A percentile compares a stretch with the other conserved stretches of the same genome.
These are phyloP conservation scores for Globisporangium alternatum DNA, from an alignment of 352 stramenopile genomes.

Conservation along the genomic window DNA sequence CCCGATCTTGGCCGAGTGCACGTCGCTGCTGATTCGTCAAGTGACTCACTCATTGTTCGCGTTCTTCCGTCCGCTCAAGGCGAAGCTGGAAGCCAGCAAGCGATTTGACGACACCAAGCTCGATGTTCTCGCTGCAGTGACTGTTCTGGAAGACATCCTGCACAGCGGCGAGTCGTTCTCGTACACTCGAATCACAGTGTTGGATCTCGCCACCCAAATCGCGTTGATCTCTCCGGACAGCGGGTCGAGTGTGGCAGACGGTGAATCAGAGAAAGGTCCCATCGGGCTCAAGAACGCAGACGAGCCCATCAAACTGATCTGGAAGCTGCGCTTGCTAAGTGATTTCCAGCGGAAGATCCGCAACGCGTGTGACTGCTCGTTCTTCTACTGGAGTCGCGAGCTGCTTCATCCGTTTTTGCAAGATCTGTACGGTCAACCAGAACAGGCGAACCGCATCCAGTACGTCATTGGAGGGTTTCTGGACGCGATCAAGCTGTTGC, in stretches of 20 bases:
- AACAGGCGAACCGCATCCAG: conserved; percentile 82
- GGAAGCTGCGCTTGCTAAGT: conserved; percentile 82
- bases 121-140: conserved; percentile 79
- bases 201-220: conserved; percentile 80
- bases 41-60: conserved; percentile 77
- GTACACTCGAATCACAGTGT: conserved; percentile 78
- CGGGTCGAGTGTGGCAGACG: conserved; percentile 28
- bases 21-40: conserved; percentile 71
- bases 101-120: conserved; percentile 87
- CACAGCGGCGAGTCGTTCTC: conserved; percentile 81
- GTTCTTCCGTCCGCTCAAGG: conserved; percentile 82
- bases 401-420: conserved; percentile 84
- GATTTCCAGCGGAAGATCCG: conserved; percentile 88
- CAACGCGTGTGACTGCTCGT: conserved; percentile 88
- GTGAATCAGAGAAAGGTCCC: conserved; percentile 34
- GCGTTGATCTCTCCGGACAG: conserved; percentile 67
- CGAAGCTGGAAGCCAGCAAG: conserved; percentile 79
- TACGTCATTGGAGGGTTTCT: conserved; percentile 80
- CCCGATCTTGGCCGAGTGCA: conserved; percentile 71
- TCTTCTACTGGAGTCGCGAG: conserved; percentile 93
- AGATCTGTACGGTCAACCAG: conserved; percentile 75
- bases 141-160: conserved; percentile 82
- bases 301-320: conserved; percentile 78
- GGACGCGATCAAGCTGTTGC: conserved; percentile 71
- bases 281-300: conserved; percentile 62